Conservation (phyloP, 371 early-diverging fungal genomes). For the Funneliformis caledonium region DNA sequence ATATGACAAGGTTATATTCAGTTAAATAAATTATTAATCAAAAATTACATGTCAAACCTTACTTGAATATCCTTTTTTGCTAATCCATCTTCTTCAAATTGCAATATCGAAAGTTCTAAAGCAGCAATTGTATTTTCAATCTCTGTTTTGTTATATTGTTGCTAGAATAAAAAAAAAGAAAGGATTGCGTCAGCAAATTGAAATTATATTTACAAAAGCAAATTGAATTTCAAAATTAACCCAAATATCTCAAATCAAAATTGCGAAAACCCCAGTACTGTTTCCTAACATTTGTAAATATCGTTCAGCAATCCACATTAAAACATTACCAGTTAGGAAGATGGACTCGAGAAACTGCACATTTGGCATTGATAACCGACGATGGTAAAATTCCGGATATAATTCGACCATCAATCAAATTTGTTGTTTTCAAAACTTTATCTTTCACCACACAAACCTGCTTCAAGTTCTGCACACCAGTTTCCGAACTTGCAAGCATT, state of each 20-base stretch:
- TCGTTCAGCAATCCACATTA: not conserved
- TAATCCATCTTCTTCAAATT: constrained; percentile 38
- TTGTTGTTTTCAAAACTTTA: not conserved
- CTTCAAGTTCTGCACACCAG: constrained; percentile 22
- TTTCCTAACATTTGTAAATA: not conserved
- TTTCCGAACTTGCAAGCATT: constrained; percentile 29
- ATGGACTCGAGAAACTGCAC: not conserved
- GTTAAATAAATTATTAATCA: not conserved
- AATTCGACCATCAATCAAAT: constrained; percentile 2
- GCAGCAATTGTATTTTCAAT: constrained; percentile 16
- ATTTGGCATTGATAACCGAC: not conserved
- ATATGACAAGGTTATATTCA: not conserved
- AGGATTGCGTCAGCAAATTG: not conserved
- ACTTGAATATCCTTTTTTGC: constrained; percentile 36
- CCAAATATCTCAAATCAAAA: not conserved
- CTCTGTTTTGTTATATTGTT: constrained; percentile 35
- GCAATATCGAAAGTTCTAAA: constrained; percentile 2
- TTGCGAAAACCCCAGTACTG: not conserved
- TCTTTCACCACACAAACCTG: constrained; percentile 31
- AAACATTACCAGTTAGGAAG: not conserved
- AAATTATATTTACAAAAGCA: not conserved
- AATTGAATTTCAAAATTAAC: too few species aligned
- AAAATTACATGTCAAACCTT: not conserved
- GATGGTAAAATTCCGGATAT: not conserved
- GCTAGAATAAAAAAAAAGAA: constrained; percentile 15